These are phyloP conservation scores for Lodderomyces beijingensis DNA, from an alignment of 1,139 yeast genomes.

Conservation along the genomic window DNA sequence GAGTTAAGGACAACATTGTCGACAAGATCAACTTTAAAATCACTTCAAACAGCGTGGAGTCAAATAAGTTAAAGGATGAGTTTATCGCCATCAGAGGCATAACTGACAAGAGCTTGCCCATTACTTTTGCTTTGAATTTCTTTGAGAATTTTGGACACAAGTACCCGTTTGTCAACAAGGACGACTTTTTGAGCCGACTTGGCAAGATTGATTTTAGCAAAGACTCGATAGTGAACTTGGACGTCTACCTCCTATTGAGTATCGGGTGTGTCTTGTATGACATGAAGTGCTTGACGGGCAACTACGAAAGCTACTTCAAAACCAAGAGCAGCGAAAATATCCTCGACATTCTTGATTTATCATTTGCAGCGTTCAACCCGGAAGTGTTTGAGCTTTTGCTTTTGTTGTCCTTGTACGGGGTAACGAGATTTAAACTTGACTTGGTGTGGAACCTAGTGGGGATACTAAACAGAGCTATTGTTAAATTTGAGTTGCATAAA, in stretches of 20 bases:
- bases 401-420: slow-evolving; percentile 28
- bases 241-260: slow-evolving; percentile 34
- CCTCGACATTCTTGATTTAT: slow-evolving; percentile 28
- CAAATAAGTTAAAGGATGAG: slow-evolving; percentile 31
- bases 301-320: slow-evolving; percentile 27
- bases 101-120: slow-evolving; percentile 24
- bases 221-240: slow-evolving; percentile 37
- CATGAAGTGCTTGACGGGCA: slow-evolving; percentile 18
- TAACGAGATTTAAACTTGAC: slow-evolving; percentile 24
- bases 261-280: slow-evolving; percentile 40
- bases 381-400: slow-evolving; percentile 24
- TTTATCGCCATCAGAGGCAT: slow-evolving; percentile 34
- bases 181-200: slow-evolving; percentile 18
- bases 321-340: slow-evolving; percentile 30
- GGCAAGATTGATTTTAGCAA: slow-evolving; percentile 25
- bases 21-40: slow-evolving; percentile 8
- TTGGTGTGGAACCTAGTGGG: slow-evolving; percentile 37
- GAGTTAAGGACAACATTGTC: slow-evolving; percentile 3
- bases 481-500: slow-evolving; percentile 22
- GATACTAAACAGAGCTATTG: slow-evolving; percentile 26
- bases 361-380: slow-evolving; percentile 16
- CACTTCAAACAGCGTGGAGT: slow-evolving; percentile 1
- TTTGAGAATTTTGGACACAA: slow-evolving; percentile 34
- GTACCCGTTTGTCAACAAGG: slow-evolving; percentile 34
- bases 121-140: slow-evolving; percentile 27